Conservation (phyloP, 495 filamentous ascomycete species). For the Cenococcum geophilum region DNA sequence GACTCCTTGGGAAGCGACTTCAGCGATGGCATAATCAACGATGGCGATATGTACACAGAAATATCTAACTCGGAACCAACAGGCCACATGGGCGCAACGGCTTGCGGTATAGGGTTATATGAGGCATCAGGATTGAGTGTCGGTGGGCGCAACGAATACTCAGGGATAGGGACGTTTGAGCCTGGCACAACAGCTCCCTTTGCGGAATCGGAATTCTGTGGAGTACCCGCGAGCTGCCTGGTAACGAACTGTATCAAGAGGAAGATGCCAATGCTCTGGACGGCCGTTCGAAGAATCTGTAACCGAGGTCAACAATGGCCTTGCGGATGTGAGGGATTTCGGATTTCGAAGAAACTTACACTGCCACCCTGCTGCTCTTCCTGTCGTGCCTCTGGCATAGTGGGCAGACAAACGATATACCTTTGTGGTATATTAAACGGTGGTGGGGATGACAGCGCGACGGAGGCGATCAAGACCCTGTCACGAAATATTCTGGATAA, state of each 20-base stretch:
- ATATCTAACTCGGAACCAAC: conserved; percentile 72
- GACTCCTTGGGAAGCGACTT: conserved; percentile 48
- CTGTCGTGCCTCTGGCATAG: conserved; percentile 22
- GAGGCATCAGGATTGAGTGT: conserved; percentile 52
- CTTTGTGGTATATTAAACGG: not conserved
- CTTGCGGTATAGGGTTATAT: conserved; percentile 69
- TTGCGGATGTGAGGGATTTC: not conserved
- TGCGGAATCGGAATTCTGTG: conserved; percentile 44
- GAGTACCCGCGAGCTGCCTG: conserved; percentile 47
- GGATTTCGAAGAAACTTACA: conserved; percentile 11
- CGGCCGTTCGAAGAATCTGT: conserved; percentile 48
- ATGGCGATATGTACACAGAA: conserved; percentile 73
- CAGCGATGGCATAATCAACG: conserved; percentile 61
- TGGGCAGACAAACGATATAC: conserved; percentile 1
- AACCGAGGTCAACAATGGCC: conserved; percentile 6
- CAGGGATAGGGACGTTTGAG: conserved; percentile 52
- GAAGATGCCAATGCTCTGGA: conserved; percentile 68
- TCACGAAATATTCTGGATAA: conserved; percentile 1
- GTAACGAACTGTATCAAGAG: conserved; percentile 59
- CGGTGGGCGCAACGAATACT: conserved; percentile 59
- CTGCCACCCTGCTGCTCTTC: conserved; percentile 23
- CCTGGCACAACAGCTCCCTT: conserved; percentile 12
- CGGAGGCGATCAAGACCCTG: not conserved
- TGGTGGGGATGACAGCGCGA: not conserved
- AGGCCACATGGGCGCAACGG: conserved; percentile 83